Conservation (phyloP, 2,329 filamentous ascomycete genomes). For the Pseudogymnoascus sp. region DNA sequence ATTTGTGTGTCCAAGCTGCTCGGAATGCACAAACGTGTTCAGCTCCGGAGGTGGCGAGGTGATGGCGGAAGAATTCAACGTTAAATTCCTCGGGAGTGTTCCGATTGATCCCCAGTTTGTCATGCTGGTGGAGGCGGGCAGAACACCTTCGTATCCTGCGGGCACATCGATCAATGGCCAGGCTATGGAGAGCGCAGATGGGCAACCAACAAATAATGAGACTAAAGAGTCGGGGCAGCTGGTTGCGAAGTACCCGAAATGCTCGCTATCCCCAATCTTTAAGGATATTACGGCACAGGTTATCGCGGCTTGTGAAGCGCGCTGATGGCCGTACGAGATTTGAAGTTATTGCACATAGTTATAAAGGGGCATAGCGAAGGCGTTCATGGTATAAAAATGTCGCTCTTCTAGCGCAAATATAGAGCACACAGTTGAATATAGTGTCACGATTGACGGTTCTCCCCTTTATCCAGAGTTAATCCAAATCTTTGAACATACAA, state of each 20-base stretch:
- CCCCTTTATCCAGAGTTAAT: background rate
- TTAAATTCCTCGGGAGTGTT: constrained; percentile 77
- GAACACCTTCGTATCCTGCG: constrained; percentile 57
- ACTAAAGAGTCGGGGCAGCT: constrained; percentile 40
- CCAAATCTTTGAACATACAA: constrained; percentile 1
- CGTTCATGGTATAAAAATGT: background rate
- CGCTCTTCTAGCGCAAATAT: background rate
- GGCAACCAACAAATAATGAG: constrained; percentile 25
- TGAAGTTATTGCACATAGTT: background rate
- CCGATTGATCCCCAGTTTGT: constrained; percentile 94
- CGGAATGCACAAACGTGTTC: constrained; percentile 89
- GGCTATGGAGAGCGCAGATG: constrained; percentile 29
- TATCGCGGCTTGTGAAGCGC: constrained; percentile 27
- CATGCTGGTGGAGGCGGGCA: constrained; percentile 70
- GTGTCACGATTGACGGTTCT: background rate
- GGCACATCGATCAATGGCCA: constrained; percentile 57
- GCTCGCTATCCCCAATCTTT: constrained; percentile 65
- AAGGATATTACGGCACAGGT: constrained; percentile 53
- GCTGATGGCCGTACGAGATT: background rate
- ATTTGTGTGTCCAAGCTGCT: constrained; percentile 73
- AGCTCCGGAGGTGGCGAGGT: constrained; percentile 80
- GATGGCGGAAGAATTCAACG: constrained; percentile 80
- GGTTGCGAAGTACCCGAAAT: constrained; percentile 65
- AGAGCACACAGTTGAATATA: background rate
- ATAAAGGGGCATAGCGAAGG: constrained; percentile 3